Conservation (phyloP, 225 moss, liverwort and hornwort species). For the Marchantia polymorpha region DNA sequence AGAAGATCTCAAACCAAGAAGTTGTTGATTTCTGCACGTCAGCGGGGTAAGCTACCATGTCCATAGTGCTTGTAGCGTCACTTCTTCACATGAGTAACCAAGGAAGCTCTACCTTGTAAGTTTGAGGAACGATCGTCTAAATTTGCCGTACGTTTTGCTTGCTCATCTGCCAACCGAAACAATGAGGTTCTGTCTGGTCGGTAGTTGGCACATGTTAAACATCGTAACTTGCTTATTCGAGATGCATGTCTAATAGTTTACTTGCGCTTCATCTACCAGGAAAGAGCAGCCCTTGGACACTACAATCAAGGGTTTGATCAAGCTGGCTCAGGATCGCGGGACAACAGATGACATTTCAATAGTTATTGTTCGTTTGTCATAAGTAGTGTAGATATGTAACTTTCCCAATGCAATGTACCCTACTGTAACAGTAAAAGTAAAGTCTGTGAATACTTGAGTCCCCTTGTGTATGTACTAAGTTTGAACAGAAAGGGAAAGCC, state of each 20-base stretch:
- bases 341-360: conserved; percentile 47
- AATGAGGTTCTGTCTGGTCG: not conserved
- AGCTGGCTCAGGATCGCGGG: conserved; percentile 41
- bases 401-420: not conserved
- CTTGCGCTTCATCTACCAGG: conserved; percentile 13
- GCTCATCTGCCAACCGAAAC: no score
- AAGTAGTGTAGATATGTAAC: not conserved
- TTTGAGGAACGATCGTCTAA: no score
- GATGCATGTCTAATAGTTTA: not conserved
- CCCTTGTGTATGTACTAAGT: no score
- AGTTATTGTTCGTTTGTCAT: conserved; percentile 39
- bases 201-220: not conserved
- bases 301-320: conserved; percentile 21
- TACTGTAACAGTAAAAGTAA: not conserved
- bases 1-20: conserved; percentile 74
- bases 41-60: conserved; percentile 52
- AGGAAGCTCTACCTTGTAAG: no score
- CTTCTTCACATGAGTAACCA: not conserved
- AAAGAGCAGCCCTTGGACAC: conserved; percentile 38
- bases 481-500: no score
- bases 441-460: not conserved
- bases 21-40: conserved; percentile 66
- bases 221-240: not conserved
- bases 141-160: no score
- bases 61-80: no score